Base-by-base conservation (phyloP, 225 moss, liverwort and hornwort species). In the Bryoerythrophyllum caledonicum region DNA sequence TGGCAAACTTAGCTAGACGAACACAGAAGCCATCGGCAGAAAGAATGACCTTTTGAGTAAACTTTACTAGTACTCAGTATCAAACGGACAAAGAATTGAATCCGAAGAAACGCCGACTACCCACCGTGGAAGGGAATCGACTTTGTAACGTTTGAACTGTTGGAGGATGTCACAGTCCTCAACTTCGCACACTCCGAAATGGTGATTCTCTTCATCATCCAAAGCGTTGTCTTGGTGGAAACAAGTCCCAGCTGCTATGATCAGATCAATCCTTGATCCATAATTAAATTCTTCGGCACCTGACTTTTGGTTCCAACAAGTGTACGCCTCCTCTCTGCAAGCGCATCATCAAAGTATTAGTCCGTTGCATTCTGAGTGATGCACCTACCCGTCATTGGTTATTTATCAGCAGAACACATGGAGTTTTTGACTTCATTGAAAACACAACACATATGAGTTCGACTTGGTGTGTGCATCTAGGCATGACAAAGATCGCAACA, bases 281-380 rank as follows among this genome's bases (percentile, higher is more conserved):
- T 76, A 99, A 82, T 99, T 99, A 49, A 99, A 99, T 80, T 91
- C 94, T 76, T 99, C 97, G 76, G 97, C 94, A 34, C 97, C 94
- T 63, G 85, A 86, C 26, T 76, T 72, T 63, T 90, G 89, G 61
- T 87, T 83, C 97, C 97, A 99, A 74, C 93, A 99, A n/a, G 97
- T 93, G 80, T 86, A 99, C 16, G 93, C 89, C 65, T 79, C 94
- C 73, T 82, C 85, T 82, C 97, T 99, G 90, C 73, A 76, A 49
- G 14, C 43, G 21, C 11, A 49, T 28, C 49, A 26, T 55, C 75
- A 38, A 38, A 38, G 21, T 54, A 48, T 61, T 51, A 67, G 30
- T 25, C 40, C 25, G 25, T 26, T 19, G 60, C 43, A 35, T 73
- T 46, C 57, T 46, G 11, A 46, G 8, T 43, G 14, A 61, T 15